Percentiles rank a stretch among this genome's conserved stretches.
Conservation (phyloP, 1,284 basidiomycete species). For the Malassezia globosa region DNA sequence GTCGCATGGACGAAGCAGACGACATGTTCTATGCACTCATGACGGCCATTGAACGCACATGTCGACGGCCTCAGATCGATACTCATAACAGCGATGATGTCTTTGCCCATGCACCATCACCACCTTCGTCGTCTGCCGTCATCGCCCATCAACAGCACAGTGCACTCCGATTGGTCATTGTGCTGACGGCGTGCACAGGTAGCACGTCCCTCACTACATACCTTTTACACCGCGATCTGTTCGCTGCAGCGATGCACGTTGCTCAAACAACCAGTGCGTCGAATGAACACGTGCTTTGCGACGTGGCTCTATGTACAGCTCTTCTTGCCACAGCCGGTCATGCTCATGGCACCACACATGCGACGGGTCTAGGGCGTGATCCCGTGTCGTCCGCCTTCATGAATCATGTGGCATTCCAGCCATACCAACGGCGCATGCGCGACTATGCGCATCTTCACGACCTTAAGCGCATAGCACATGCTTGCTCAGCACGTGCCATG, state of each 20-base stretch:
- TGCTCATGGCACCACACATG: slow-evolving; percentile 3
- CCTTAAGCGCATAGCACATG: slow-evolving; percentile 11
- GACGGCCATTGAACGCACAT: slow-evolving; percentile 27
- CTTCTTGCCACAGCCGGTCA: slow-evolving; percentile 39
- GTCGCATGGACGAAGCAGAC: slow-evolving; percentile 42
- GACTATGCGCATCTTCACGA: slow-evolving; percentile 2
- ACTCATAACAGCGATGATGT: slow-evolving; percentile 4
- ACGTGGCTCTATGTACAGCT: slow-evolving; percentile 32
- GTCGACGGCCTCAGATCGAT: slow-evolving; percentile 18
- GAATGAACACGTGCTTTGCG: slow-evolving; percentile 19
- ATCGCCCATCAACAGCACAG: slow-evolving; percentile 22
- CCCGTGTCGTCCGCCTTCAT: slow-evolving; percentile 5
- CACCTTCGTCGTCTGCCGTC: neutral
- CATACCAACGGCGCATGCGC: slow-evolving; percentile 17
- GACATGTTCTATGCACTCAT: slow-evolving; percentile 36
- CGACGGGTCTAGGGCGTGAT: slow-evolving; percentile 1
- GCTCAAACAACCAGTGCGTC: slow-evolving; percentile 17
- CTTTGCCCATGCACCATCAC: neutral
- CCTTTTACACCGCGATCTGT: slow-evolving; percentile 37
- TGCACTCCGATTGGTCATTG: slow-evolving; percentile 26
- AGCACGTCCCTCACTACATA: slow-evolving; percentile 35
- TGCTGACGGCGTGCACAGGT: slow-evolving; percentile 28
- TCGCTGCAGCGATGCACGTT: slow-evolving; percentile 25
- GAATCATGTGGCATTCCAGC: slow-evolving; percentile 9
- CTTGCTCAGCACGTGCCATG: slow-evolving; percentile 2